phyloP scores from a whole-genome alignment of 2,329 filamentous ascomycete genomes.

The Aspergillus tanneri region DNA sequence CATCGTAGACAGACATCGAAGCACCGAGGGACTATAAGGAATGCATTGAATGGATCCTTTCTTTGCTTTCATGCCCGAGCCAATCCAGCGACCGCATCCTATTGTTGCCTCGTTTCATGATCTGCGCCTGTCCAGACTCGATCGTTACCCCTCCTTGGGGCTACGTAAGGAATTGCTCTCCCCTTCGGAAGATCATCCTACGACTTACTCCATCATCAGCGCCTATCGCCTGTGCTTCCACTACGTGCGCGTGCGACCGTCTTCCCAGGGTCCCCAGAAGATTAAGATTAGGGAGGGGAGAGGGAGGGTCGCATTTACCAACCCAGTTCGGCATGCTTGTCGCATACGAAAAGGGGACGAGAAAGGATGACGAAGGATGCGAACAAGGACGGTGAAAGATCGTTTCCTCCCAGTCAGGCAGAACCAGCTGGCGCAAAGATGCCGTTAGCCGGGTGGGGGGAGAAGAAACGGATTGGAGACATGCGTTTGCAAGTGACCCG shows the following conservation, averaged over 20 bases:
- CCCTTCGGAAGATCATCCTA: background rate
- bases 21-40: no score
- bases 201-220: background rate
- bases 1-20: no score
- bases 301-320: background rate
- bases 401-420: background rate
- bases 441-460: conserved; percentile 18
- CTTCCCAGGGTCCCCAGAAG: background rate
- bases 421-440: conserved; percentile 18
- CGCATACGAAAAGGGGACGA: background rate
- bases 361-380: background rate
- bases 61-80: background rate
- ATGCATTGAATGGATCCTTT: background rate
- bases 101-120: conserved; percentile 29
- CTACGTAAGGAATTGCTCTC: conserved; percentile 24
- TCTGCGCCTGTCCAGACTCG: conserved; percentile 29
- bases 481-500: conserved; percentile 1
- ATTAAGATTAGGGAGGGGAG: background rate
- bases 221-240: background rate
- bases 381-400: conserved; percentile 1
- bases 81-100: conserved; percentile 21
- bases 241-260: background rate
- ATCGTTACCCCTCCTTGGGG: conserved; percentile 25
- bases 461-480: background rate
- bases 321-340: background rate